These are phyloP conservation scores for Boletus sp. DNA, from an alignment of 768 basidiomycete genomes.

Conservation along the genomic window DNA sequence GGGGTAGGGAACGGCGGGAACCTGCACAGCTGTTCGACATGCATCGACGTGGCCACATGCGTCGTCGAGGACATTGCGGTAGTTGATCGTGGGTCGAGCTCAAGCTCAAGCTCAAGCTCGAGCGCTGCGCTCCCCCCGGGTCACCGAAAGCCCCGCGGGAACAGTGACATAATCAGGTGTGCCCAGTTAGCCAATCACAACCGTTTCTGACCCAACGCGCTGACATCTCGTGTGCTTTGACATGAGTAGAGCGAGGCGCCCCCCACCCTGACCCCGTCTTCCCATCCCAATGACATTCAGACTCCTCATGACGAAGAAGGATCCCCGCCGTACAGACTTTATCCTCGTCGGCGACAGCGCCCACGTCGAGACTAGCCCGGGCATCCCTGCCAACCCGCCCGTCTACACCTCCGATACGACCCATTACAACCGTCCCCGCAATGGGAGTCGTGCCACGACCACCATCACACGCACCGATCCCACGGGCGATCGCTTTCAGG, in stretches of 20 bases:
- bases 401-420: slow-evolving; percentile 21
- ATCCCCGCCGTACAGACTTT: slow-evolving; percentile 28
- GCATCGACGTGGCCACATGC: too few relatives aligned
- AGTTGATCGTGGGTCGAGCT: not conserved
- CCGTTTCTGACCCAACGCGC: too few relatives aligned
- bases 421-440: not conserved
- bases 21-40: not conserved
- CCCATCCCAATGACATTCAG: slow-evolving; percentile 16
- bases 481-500: slow-evolving; percentile 22
- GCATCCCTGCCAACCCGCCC: not conserved
- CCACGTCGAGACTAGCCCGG: rapidly evolving
- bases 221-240: not conserved
- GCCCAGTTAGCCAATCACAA: too few relatives aligned
- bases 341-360: slow-evolving; percentile 1
- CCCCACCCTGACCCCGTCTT: too few relatives aligned
- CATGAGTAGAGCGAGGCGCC: not conserved
- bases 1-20: slow-evolving; percentile 50
- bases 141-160: too few relatives aligned
- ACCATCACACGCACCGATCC: slow-evolving; percentile 22
- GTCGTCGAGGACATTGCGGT: not conserved
- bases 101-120: not conserved
- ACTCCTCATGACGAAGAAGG: slow-evolving; percentile 21
- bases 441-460: slow-evolving; percentile 19
- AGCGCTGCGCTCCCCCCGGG: too few relatives aligned
- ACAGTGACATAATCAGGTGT: slow-evolving; percentile 8